Conservation (phyloP, 208 protist species). For the Crithidia expoeki region DNA sequence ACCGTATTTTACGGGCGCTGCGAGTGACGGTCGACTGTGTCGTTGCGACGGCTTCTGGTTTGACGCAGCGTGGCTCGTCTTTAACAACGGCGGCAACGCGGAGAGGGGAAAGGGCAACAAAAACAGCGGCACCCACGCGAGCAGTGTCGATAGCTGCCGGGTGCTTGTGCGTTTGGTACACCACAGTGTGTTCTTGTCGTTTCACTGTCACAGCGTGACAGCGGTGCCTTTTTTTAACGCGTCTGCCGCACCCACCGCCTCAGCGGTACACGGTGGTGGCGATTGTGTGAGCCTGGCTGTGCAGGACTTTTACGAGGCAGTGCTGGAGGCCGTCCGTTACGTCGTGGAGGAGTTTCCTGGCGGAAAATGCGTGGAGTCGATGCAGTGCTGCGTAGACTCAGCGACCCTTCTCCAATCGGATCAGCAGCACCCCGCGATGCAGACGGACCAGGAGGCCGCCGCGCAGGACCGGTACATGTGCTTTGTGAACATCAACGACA, state of each 20-base stretch:
- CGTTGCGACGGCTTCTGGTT: conserved; percentile 27
- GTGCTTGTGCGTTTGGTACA: conserved; percentile 76
- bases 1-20: background rate
- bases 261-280: background rate
- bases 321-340: conserved; percentile 57
- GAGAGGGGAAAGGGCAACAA: background rate
- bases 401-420: conserved; percentile 22
- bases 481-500: conserved; percentile 25
- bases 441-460: conserved; percentile 21
- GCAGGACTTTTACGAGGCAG: conserved; percentile 63
- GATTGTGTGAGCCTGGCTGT: conserved; percentile 13
- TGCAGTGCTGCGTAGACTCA: conserved; percentile 48
- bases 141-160: conserved; percentile 44
- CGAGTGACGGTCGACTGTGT: conserved; percentile 7
- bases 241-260: background rate
- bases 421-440: conserved; percentile 23
- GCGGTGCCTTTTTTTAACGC: background rate
- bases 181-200: conserved; percentile 82
- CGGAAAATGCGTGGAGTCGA: conserved; percentile 59
- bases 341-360: conserved; percentile 73
- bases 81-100: conserved; percentile 6
- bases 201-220: conserved; percentile 57
- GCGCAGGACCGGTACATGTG: conserved; percentile 20
- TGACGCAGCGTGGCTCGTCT: conserved; percentile 29
- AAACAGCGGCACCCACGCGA: background rate